Evolutionary conservation across 1,139 yeast genomes (phyloP).

Genomic region (Nakaseomyces kungkrabaensis): DNA sequence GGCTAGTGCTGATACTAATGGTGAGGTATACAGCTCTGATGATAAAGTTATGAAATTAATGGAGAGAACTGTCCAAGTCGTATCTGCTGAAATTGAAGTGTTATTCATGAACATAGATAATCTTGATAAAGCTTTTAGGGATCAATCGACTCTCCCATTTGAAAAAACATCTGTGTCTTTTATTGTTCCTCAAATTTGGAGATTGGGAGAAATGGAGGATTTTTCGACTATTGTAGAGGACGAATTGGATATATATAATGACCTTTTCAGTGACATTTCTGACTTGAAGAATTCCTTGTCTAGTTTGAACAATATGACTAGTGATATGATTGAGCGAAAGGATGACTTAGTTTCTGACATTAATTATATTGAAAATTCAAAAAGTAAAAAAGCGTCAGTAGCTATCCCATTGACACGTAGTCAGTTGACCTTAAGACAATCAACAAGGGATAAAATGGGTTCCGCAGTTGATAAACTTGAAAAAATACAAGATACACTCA

Average conservation of each 20-base stretch:
- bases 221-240: constrained; percentile 19
- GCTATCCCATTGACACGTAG: background rate
- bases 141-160: constrained; percentile 25
- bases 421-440: background rate
- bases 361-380: background rate
- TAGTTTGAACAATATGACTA: background rate
- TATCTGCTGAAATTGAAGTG: constrained; percentile 34
- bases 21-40: constrained; percentile 9
- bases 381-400: background rate
- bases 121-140: constrained; percentile 29
- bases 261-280: background rate
- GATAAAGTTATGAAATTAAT: constrained; percentile 28
- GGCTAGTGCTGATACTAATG: constrained; percentile 15
- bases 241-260: background rate
- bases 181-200: constrained; percentile 31
- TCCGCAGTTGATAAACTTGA: background rate
- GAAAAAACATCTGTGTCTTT: constrained; percentile 5
- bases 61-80: constrained; percentile 33
- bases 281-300: background rate
- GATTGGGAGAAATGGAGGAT: constrained; percentile 31
- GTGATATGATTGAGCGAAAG: background rate
- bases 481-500: background rate
- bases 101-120: constrained; percentile 29
- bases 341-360: background rate
- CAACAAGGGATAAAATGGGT: background rate